Evolutionary conservation across 2,329 filamentous ascomycete genomes (phyloP), one percentile per base, ranked within the genome.

Genomic region (Coleophoma cylindrospora): DNA sequence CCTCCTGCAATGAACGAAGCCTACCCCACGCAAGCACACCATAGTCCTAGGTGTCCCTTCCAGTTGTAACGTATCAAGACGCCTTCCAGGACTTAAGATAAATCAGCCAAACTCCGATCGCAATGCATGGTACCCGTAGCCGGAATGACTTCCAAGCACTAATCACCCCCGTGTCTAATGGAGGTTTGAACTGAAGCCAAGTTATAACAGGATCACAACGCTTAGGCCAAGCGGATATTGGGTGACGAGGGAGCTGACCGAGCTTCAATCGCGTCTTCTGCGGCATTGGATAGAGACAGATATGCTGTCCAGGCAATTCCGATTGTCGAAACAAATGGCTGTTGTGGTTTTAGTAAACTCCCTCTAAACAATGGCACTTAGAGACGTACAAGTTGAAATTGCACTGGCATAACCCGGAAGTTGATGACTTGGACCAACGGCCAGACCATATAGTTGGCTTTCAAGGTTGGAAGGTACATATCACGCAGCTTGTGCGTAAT

Each of bases 271-370:
- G 50, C 61, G 51, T 67, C 65, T 55, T 95, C 90, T 3, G 90
- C 77, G 5, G 91, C 86, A 71, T 97, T 97, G 54, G 87, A 89
- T 47, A 99, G 79, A 3, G 91, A 96, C 11, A 99, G 81, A 69
- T 96, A 99, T 17, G 91, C 92, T 11, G 94, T 97, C 94, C 92
- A 97, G 34, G 91, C 91, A 62, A 97, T 97, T 77, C 92, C 92
- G 50, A 99, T 73, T 9, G 89, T 95, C 14, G 92, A 96, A 9
- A 96, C 92, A 66, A 99, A 97, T 1, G 92, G 92, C 91, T 96
- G 62, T 40, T 41, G 48, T 45, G 53, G 9, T 34, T 32, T 57
- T 44, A 57, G 51, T 22, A 44, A 21, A 3, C 45, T 33, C 2
- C 10, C 43, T n/a, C 15, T 17, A 3, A n/a, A 43, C 9, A 15